Evolutionary conservation across 345 rosid species (phyloP), one percentile per base, ranked within the genome.

Genomic region (Populus simonii): DNA sequence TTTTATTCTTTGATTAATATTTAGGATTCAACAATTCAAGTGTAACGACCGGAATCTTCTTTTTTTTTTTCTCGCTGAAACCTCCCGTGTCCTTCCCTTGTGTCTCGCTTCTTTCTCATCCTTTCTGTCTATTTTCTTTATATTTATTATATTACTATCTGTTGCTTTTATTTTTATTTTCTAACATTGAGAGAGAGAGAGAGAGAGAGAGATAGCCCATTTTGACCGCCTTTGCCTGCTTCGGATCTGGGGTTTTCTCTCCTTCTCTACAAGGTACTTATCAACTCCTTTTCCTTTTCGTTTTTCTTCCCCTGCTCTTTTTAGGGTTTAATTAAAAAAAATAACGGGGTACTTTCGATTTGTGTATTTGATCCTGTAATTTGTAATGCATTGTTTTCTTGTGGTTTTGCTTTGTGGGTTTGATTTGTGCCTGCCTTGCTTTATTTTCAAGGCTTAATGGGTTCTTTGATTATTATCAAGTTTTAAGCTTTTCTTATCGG

Each of bases 191-290:
- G 25, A 49, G 45, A 55, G 22, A 20, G 4, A 57, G 10, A 57
- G 65, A 59, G 23, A 7, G 2, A 55, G n/a, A 57, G 62, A 10
- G 11, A 59, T 0, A n/a, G 29, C 63, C 11, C 65, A 4, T 59
- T 59, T 59, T 59, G 65, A 59, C 65, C 1, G 29, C 27, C 25
- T n/a, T 53, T 53, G 59, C 20, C 59, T 36, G 20, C 53, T 20
- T 79, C 38, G 73, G 81, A 79, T 79, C 81, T 73, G 74, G 27
- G 25, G 17, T 73, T 67, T 29, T 43, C 41, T 74, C 71, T 23
- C 68, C 68, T 68, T 6, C 47, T n/a, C 67, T 67, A 31, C 27
- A 79, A 74, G 81, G 77, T 55, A 73, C 11, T 6, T 70, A 23
- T n/a, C 8, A 41, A 27, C 22, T 70, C 22, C 33, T 0, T 73